Evolutionary conservation across 805 yeast species (phyloP), one percentile per base, ranked within the genome.

Genomic region (Cyberlindnera suaveolens): DNA sequence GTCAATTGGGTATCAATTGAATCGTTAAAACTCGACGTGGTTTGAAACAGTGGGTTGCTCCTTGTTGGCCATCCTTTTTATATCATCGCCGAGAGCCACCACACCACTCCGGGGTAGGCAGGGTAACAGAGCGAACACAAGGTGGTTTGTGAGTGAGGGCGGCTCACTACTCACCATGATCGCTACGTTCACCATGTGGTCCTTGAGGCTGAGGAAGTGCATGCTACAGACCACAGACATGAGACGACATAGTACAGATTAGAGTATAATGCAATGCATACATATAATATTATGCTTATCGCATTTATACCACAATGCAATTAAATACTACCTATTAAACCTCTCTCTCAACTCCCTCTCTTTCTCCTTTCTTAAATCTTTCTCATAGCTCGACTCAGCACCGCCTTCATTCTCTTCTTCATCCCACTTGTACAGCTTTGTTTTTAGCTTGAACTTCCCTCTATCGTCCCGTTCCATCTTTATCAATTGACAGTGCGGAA

Each of bases 401-500:
- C 6, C 8, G 27, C 6, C 32, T 7, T 37, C 39, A 16, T 48
- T 49, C n/a, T 65, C 71, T 17, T 68, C 74, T 13, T 73, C 71
- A 19, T 77, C 78, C 96, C 96, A 88, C 23, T 84, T 82, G 34
- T 72, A 74, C 49, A 90, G 56, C 33, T 71, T 74, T 0, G 91
- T 83, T 50, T 74, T 65, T 41, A 89, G 65, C 33, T 57, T 58
- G 57, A 80, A 89, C 47, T 76, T 70, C 18, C 74, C 73, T 0
- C 68, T 68, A 5, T 66, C 65, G 6, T 72, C 68, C 44, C 74
- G 71, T 57, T 85, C 87, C 95, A 89, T 84, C 29, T 83, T 77
- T 34, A 90, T 69, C 60, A 85, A 81, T 50, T 82, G 79, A 56
- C 96, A 91, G 60, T 90, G 93, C 1, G 88, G 88, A 14, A 90